Conservation (phyloP, 2,329 filamentous ascomycete species). For the Sporothrix mexicana region DNA sequence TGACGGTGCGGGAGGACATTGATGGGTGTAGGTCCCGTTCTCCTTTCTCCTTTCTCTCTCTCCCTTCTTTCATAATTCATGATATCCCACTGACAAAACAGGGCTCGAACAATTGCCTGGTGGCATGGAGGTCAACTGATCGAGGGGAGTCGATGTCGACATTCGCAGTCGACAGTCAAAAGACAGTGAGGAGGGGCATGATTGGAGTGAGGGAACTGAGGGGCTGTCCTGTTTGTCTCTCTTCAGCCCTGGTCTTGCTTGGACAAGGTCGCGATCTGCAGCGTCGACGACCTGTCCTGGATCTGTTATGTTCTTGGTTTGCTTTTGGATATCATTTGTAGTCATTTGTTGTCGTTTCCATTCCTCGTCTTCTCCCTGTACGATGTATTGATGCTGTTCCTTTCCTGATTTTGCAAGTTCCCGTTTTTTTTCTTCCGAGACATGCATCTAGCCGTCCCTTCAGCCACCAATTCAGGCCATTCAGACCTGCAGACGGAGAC, state of each 20-base stretch:
- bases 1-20: background rate
- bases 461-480: background rate
- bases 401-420: background rate
- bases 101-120: background rate
- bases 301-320: background rate
- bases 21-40: background rate
- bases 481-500: too few species aligned
- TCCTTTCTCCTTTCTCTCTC: too few species aligned
- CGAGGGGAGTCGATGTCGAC: background rate
- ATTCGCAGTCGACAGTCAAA: background rate
- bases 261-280: conserved; percentile 7
- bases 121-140: conserved; percentile 14
- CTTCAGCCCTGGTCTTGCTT: background rate
- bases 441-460: conserved; percentile 11
- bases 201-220: background rate
- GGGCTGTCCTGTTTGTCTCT: background rate
- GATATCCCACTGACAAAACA: background rate
- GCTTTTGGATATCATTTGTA: background rate
- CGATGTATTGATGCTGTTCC: background rate
- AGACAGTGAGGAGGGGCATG: conserved; percentile 10
- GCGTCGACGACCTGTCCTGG: background rate
- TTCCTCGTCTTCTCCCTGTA: background rate
- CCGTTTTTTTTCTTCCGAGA: background rate
- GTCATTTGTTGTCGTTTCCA: too few species aligned
- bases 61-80: background rate